phyloP scores from a whole-genome alignment of 108 stramenopile genomes.

The Fragilariopsis cylindrus region DNA sequence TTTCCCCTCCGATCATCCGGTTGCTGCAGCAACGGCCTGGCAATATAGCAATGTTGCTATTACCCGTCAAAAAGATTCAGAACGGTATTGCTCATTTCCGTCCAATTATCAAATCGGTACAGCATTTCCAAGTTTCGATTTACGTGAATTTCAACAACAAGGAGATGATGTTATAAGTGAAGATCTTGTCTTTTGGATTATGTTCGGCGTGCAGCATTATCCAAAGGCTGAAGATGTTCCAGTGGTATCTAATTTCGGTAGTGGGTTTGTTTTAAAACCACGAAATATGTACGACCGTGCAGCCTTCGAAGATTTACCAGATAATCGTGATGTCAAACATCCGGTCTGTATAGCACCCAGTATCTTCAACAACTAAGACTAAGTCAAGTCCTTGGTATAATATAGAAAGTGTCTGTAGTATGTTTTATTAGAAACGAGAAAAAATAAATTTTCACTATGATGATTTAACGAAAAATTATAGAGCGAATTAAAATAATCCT shows the following conservation, averaged over 20 bases:
- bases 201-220: constrained; percentile 21
- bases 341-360: neutral
- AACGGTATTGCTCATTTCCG: constrained; percentile 12
- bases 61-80: constrained; percentile 12
- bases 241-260: constrained; percentile 18
- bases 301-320: constrained; percentile 17
- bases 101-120: constrained; percentile 9
- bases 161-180: neutral
- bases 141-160: constrained; percentile 14
- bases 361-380: neutral
- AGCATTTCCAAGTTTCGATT: neutral
- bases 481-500: too few relatives aligned
- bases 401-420: too few relatives aligned
- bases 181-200: constrained; percentile 23
- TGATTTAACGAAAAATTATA: too few relatives aligned
- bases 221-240: constrained; percentile 21
- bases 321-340: constrained; percentile 8
- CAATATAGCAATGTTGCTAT: constrained; percentile 20
- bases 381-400: too few relatives aligned
- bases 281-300: constrained; percentile 23
- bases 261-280: constrained; percentile 13
- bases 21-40: constrained; percentile 7
- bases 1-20: constrained; percentile 4
- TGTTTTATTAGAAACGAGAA: too few relatives aligned
- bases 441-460: too few relatives aligned